These are phyloP conservation scores for Tricholoma saponaceum DNA, from an alignment of 768 basidiomycete genomes.

Conservation along the genomic window DNA sequence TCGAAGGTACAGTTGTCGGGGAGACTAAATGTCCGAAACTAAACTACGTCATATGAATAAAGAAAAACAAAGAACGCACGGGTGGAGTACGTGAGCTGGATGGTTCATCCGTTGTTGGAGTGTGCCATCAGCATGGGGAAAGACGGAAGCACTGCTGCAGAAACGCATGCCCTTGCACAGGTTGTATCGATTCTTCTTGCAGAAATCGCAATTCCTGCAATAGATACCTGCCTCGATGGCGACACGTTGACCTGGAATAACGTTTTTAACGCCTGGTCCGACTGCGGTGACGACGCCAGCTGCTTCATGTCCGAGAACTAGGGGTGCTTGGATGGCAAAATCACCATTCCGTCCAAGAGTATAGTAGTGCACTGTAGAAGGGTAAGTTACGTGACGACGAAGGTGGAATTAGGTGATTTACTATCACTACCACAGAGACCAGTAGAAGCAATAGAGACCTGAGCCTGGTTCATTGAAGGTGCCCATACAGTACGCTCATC, in stretches of 20 bases:
- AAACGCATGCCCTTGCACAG: constrained; percentile 90
- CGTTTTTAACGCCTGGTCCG: constrained; percentile 60
- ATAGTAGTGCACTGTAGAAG: constrained; percentile 80
- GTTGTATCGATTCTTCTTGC: constrained; percentile 81
- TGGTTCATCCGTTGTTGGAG: constrained; percentile 87
- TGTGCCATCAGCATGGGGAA: constrained; percentile 91
- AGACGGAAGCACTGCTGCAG: constrained; percentile 84
- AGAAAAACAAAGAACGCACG: constrained; percentile 48
- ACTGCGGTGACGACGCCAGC: constrained; percentile 86
- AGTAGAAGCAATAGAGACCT: constrained; percentile 76
- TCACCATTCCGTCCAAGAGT: constrained; percentile 87
- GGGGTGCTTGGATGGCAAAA: constrained; percentile 79
- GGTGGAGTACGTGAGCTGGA: constrained; percentile 80
- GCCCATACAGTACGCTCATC: constrained; percentile 72
- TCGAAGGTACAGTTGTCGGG: constrained; percentile 76
- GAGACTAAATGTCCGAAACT: constrained; percentile 39
- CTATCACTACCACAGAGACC: constrained; percentile 90
- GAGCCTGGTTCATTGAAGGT: constrained; percentile 69
- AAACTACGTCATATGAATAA: constrained; percentile 3
- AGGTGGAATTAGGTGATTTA: constrained; percentile 29
- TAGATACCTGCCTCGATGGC: constrained; percentile 92
- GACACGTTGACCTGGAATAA: constrained; percentile 79
- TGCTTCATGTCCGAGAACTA: constrained; percentile 92
- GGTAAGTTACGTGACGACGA: neutral
- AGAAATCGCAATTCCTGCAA: constrained; percentile 73